Evolutionary conservation across 164 flowering plant genomes (phyloP).

Genomic region (Amborella trichopoda): DNA sequence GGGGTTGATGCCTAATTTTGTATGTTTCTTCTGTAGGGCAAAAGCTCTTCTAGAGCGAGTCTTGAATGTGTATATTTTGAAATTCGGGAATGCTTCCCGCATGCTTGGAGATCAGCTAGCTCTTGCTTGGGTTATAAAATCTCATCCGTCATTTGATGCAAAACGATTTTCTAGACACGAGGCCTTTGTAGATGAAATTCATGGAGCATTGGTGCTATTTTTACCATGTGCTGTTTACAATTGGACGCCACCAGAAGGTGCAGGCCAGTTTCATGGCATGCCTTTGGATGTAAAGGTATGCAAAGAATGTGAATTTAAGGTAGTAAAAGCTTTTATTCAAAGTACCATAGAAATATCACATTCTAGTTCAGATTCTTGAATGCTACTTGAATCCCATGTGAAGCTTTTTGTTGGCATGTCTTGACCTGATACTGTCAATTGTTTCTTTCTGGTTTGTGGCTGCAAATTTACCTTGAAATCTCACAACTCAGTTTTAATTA

Average conservation of each 20-base stretch:
- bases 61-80: conserved; percentile 44
- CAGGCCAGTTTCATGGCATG: conserved; percentile 98
- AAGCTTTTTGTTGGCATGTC: no score
- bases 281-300: conserved; percentile 95
- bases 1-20: no score
- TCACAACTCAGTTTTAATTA: no score
- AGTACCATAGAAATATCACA: no score
- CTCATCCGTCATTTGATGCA: conserved; percentile 50
- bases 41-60: conserved; percentile 60
- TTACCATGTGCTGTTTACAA: conserved; percentile 71
- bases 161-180: conserved; percentile 43
- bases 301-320: no score
- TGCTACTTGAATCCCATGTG: no score
- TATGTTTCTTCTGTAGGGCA: conserved; percentile 40
- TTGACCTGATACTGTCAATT: no score
- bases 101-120: conserved; percentile 98
- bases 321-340: no score
- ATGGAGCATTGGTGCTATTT: conserved; percentile 59
- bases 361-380: no score
- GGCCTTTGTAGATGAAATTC: conserved; percentile 45
- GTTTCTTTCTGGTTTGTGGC: no score
- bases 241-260: conserved; percentile 99
- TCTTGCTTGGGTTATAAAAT: conserved; percentile 75
- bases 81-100: conserved; percentile 67
- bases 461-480: no score